Conservation (phyloP, 1,139 yeast species). For the Ogataea hybrid region DNA sequence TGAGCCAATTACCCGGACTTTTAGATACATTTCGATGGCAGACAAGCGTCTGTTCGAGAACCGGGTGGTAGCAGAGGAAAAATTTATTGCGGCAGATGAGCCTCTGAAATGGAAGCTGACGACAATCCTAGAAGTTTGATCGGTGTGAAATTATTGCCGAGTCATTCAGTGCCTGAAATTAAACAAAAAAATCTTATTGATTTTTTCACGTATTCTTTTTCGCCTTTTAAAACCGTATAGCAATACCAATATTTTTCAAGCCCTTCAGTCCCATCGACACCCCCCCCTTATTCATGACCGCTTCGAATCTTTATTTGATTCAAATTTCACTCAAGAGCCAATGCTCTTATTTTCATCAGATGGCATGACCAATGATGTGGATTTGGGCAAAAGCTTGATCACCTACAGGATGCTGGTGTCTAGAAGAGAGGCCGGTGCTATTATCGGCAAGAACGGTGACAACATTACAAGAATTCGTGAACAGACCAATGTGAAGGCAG, state of each 20-base stretch:
- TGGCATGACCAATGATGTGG: constrained; percentile 24
- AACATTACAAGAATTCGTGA: constrained; percentile 79
- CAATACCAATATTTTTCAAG: constrained; percentile 1
- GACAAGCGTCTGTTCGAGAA: constrained; percentile 46
- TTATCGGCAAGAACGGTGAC: constrained; percentile 84
- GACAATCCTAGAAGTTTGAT: constrained; percentile 38
- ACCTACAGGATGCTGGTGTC: constrained; percentile 72
- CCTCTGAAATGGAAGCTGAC: constrained; percentile 56
- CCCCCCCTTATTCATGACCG: constrained; percentile 18
- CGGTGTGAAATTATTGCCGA: constrained; percentile 1
- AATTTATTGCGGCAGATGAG: constrained; percentile 20
- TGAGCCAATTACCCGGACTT: constrained; percentile 38
- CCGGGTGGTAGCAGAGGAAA: background rate
- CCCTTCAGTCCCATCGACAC: background rate
- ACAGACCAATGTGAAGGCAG: constrained; percentile 80
- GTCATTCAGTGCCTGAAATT: background rate
- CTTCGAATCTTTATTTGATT: constrained; percentile 32
- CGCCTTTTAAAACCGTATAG: constrained; percentile 1
- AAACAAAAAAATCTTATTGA: background rate
- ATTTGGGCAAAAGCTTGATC: constrained; percentile 38
- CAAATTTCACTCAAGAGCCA: constrained; percentile 25
- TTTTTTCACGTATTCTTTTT: constrained; percentile 3
- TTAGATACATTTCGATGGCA: constrained; percentile 47
- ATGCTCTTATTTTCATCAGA: constrained; percentile 16
- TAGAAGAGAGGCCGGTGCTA: constrained; percentile 87